Evolutionary conservation across 805 yeast species (phyloP), one percentile per base, ranked within the genome.

Genomic region (Kazachstania taianensis): DNA sequence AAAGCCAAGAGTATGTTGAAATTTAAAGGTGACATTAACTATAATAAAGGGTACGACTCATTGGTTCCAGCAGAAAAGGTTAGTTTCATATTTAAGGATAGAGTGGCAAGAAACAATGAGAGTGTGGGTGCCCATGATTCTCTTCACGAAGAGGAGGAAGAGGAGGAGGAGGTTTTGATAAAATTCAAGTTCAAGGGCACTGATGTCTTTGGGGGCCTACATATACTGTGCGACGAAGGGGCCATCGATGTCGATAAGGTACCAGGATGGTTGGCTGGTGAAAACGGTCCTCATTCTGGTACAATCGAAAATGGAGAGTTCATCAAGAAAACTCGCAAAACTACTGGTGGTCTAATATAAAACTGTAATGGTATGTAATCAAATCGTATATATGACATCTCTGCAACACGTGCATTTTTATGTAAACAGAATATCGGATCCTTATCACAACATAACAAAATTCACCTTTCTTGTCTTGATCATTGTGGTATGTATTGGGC

Each of bases 231-330:
- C 19, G 63, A 62, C 35, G 38, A 59, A 42, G 69, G 63, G 1
- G 47, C 67, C 0, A 56, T 77, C 2, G 69, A 80, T 44, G 69
- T 81, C 0, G 60, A 66, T n/a, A 61, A 45, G 0, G 57, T 81
- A 12, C 94, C 94, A 1, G 70, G 75, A 20, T 83, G 86, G 87
- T 54, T 83, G 22, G 75, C 87, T 4, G 94, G 94, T 2, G 85
- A 81, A 52, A 78, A 77, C 41, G 80, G 81, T 0, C 46, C 57
- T 1, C 57, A 59, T 28, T 61, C 70, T 25, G 86, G 86, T 0
- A 47, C 42, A 0, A 56, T 72, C 4, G 25, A 47, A 20, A 56
- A 69, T 39, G 72, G 72, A 1, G 49, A 43, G 30, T 62, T 61
- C 27, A 37, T 16, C 10, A 36, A 17, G 45, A 43, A 18, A 38